Conservation (phyloP, 2,329 filamentous ascomycete species). For the Neospermospora avenae region DNA sequence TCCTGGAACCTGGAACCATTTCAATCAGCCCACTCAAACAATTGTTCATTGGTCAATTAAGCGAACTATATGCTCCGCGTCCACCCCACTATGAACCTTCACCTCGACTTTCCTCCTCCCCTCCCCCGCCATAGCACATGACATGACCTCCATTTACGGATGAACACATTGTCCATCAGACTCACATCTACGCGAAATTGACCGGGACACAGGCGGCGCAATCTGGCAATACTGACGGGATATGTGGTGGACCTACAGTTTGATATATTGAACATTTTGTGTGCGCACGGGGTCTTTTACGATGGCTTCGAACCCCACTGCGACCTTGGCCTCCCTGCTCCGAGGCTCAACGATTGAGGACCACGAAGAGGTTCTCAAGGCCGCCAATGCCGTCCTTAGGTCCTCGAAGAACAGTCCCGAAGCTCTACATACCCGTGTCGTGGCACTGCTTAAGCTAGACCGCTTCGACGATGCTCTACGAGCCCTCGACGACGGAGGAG, state of each 20-base stretch:
- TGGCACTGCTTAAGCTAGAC: slow-evolving; percentile 78
- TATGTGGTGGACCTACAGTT: neutral
- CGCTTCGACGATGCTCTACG: slow-evolving; percentile 75
- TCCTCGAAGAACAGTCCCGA: slow-evolving; percentile 54
- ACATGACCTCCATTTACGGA: neutral
- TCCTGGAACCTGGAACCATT: too few species aligned
- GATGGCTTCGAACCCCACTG: slow-evolving; percentile 34
- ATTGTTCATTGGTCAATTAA: neutral
- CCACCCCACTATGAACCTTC: neutral
- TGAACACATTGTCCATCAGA: neutral
- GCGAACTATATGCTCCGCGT: neutral
- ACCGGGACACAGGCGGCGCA: neutral
- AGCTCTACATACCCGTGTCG: slow-evolving; percentile 66
- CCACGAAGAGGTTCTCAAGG: slow-evolving; percentile 69
- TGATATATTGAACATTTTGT: neutral
- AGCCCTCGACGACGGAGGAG: slow-evolving; percentile 61
- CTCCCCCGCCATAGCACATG: slow-evolving; percentile 3
- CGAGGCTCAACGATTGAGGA: slow-evolving; percentile 58
- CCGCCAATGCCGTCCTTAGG: slow-evolving; percentile 59
- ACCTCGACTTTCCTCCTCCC: neutral
- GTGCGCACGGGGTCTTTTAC: slow-evolving; percentile 5
- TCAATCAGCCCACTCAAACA: neutral
- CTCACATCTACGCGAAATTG: neutral
- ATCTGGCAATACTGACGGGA: neutral
- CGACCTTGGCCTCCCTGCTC: slow-evolving; percentile 40